Base-by-base conservation (phyloP, 257 asterid genomes). In the Fraxinus excelsior region DNA sequence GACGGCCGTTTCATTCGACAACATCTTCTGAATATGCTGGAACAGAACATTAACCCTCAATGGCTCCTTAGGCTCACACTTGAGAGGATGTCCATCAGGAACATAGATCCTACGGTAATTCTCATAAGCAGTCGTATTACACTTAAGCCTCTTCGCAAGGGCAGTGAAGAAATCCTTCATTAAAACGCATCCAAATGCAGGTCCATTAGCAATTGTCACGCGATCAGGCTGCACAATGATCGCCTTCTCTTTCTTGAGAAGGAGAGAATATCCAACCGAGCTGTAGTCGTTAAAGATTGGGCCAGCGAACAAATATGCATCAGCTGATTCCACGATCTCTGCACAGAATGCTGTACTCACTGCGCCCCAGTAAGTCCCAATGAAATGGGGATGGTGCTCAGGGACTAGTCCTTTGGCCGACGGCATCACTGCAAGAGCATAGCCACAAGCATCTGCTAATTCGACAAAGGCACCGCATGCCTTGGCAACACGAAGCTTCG, bases 311-410 rank as follows among this genome's bases (percentile, higher is more conserved):
- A 93, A 56, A 80, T 93, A 91, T 0, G 94, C 97, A 82, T 93
- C 97, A 40, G 97, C 96, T 1, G 96, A 93, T 79, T 85, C 97
- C 9, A 93, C 94, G 5, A 93, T 93, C 72, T 93, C 97, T 9
- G 96, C 97, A 56, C 97, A 93, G 78, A 93, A 91, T 7, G 91
- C 78, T 0, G 94, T 90, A 77, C 97, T 93, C 82, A 93, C 97
- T 0, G 97, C 96, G 5, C 97, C 97, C 97, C 94, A 91, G 79
- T 90, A 93, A 13, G 96, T 93, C 16, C 97, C 97, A 9, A 93
- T 90, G 84, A 93, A 91, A 76, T 84, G 96, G 11, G 93, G 88
- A 81, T 93, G 97, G 81, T 85, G 78, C 73, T 91, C 97, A 0
- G 94, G 92, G 1, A 93, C 92, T 19, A 90, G 81, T 28, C 97